A percentile compares a stretch with the other conserved stretches of the same genome.
Conservation (phyloP, 1,284 basidiomycete genomes). For the Stereum hirsutum region DNA sequence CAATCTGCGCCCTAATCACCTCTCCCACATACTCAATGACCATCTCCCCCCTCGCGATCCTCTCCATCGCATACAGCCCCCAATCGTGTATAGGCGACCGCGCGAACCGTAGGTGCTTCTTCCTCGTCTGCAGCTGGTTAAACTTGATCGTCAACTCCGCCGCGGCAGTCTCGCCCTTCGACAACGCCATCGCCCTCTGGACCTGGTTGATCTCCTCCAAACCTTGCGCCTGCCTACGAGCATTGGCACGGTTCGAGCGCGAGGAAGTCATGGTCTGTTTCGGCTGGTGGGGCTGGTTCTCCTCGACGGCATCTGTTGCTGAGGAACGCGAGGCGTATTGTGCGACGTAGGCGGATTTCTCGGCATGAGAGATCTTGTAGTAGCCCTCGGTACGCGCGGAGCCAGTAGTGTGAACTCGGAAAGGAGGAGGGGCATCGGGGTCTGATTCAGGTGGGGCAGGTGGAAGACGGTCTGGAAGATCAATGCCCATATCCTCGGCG, state of each 20-base stretch:
- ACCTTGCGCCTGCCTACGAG: constrained; percentile 88
- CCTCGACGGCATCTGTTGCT: constrained; percentile 22
- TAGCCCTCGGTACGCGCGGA: constrained; percentile 90
- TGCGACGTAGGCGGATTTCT: constrained; percentile 85
- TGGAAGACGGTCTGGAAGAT: constrained; percentile 13
- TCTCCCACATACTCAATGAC: constrained; percentile 99
- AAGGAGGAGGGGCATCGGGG: constrained; percentile 27
- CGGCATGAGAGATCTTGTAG: constrained; percentile 88
- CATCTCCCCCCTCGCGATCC: constrained; percentile 93
- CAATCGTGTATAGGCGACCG: constrained; percentile 97
- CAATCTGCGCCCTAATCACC: constrained; percentile 90
- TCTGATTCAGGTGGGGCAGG: constrained; percentile 22
- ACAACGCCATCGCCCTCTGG: constrained; percentile 64
- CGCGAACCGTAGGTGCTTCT: constrained; percentile 96
- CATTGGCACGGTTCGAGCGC: constrained; percentile 88
- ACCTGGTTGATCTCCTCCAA: constrained; percentile 91
- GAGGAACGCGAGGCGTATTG: constrained; percentile 62
- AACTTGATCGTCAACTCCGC: constrained; percentile 80
- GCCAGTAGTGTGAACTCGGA: constrained; percentile 69
- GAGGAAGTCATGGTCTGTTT: constrained; percentile 66
- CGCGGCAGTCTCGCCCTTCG: constrained; percentile 62
- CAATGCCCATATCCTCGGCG: constrained; percentile 14
- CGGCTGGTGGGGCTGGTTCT: constrained; percentile 34
- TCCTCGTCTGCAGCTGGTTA: constrained; percentile 95
- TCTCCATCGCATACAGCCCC: constrained; percentile 94